These are phyloP conservation scores for Suillus subaureus DNA, from an alignment of 768 basidiomycete species.

Conservation along the genomic window DNA sequence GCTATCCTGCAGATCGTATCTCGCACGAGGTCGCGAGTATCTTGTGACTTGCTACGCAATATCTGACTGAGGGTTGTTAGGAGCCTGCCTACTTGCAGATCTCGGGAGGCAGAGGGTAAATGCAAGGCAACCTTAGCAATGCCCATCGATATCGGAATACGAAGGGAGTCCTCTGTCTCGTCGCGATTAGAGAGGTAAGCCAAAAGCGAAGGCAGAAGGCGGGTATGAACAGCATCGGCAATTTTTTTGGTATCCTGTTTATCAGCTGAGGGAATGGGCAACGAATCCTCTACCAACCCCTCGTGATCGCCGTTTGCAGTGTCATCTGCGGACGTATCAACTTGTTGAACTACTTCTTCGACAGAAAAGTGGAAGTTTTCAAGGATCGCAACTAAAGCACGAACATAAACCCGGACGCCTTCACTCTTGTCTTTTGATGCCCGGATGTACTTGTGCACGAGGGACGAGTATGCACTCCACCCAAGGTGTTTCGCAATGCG, in stretches of 20 bases:
- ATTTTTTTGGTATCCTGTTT: slow-evolving; percentile 40
- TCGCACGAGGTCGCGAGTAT: slow-evolving; percentile 84
- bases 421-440: slow-evolving; percentile 66
- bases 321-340: slow-evolving; percentile 26
- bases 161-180: slow-evolving; percentile 79
- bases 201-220: slow-evolving; percentile 79
- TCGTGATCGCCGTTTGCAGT: slow-evolving; percentile 33
- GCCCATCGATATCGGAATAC: slow-evolving; percentile 87
- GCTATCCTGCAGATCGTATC: slow-evolving; percentile 84
- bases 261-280: slow-evolving; percentile 13
- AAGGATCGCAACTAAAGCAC: slow-evolving; percentile 80
- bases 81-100: slow-evolving; percentile 72
- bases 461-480: slow-evolving; percentile 82
- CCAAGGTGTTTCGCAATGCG: slow-evolving; percentile 72
- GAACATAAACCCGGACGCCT: slow-evolving; percentile 80
- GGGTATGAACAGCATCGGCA: slow-evolving; percentile 73
- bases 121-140: slow-evolving; percentile 83
- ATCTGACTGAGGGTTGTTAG: slow-evolving; percentile 88
- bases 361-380: slow-evolving; percentile 93
- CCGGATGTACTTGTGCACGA: slow-evolving; percentile 82
- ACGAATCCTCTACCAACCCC: slow-evolving; percentile 21
- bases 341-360: slow-evolving; percentile 51
- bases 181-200: slow-evolving; percentile 83
- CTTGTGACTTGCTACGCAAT: slow-evolving; percentile 91
- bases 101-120: slow-evolving; percentile 64